Base-by-base conservation (phyloP, 495 filamentous ascomycete genomes). In the Neurospora cerealis region DNA sequence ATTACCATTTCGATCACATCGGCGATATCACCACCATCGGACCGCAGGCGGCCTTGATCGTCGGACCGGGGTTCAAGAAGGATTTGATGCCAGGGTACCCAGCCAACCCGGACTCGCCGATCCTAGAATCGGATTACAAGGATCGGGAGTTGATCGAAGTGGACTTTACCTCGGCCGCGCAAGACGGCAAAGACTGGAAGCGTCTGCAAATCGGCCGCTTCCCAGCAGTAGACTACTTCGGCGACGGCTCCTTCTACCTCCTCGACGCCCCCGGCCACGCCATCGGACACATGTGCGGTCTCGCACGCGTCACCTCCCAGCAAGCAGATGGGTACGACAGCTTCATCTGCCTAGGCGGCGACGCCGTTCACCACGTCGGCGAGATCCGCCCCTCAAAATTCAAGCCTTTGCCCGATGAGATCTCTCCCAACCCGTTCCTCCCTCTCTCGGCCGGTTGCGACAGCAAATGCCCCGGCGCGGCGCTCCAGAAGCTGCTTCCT, bases 1-100 rank as follows among this genome's bases (percentile, higher is more conserved):
- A 91, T 73, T 79, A 79, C 70, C 90, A 92, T 77, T 87, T 87
- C 74, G 90, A 91, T 75, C 91, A 92, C 76, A 83, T 82, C 10
- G 90, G 89, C 13, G 85, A 91, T 70, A 83, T 85, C 4, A 81
- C 82, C 0, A 83, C 75, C 2, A 91, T 91, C 74, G 85, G 83
- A 1, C 40, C 84, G 0, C 81, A 76, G 34, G 88, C 88, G 0
- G 78, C 83, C 1, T 75, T 92, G 0, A 80, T 90, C 19, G 85
- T 91, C 34, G 90, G 90, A 0, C 87, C 86, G 1, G 89, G 89
- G 0, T 86, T 89, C 75, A 87, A 85, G 46, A 77, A 81, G 0
- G 40, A 54, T 4, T 73, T 86, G 34, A 71, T 85, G 2, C 89
- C 88, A 0, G 88, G 85, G 0, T 88, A 86, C 69, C 89, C 89